Base-by-base conservation (phyloP, 106 monocot species). In the Dendrobium chrysotoxum region DNA sequence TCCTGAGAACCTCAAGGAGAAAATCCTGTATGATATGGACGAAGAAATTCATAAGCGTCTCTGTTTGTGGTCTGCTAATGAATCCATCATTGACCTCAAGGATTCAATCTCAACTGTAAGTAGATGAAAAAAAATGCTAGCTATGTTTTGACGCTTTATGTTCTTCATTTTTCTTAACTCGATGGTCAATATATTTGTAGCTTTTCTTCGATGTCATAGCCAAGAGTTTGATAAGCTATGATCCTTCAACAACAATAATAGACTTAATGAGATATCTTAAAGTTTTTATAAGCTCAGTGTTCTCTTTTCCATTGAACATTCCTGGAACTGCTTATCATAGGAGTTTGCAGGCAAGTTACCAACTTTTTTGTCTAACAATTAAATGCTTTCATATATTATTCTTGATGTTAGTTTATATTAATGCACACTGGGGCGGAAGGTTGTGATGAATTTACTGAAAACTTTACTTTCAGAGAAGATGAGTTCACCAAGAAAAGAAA, bases 121-220 rank as follows among this genome's bases (percentile, higher is more conserved):
- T 35, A 2, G 0, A 35, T 0, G 35, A 35, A 35, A 35, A 35
- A 3, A 2, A 35, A 35, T 35, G 44, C 2, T 17, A 2, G 4
- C 9, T 53, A 28, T 25, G 15, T 28, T 57, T 39, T 15, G 0
- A 11, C 53, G 0, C 53, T 11, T 53, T 17, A 21, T 65, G 0
- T 65, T 55, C 72, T 16, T 21, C 23, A 28, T 13, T 28, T 20
- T 82, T 20, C 25, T 77, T 7, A 26, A 3, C 7, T 25, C 64
- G 3, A 35, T 35, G 2, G 35, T 35, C 35, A 35, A 18, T 4
- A 3, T 55, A 61, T 67, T 70, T 57, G 5, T 42, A 88, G 89
- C 84, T 89, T 86, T 83, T 89, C 78, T 89, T 89, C 82, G 86
- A 86, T 42, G 78, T 89, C 30, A 86, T 86, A 71, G 89, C 86